A percentile compares a stretch with the other conserved stretches of the same genome.
phyloP scores from a whole-genome alignment of 2,329 filamentous ascomycete species.

The Trichophyton mentagrophytes region DNA sequence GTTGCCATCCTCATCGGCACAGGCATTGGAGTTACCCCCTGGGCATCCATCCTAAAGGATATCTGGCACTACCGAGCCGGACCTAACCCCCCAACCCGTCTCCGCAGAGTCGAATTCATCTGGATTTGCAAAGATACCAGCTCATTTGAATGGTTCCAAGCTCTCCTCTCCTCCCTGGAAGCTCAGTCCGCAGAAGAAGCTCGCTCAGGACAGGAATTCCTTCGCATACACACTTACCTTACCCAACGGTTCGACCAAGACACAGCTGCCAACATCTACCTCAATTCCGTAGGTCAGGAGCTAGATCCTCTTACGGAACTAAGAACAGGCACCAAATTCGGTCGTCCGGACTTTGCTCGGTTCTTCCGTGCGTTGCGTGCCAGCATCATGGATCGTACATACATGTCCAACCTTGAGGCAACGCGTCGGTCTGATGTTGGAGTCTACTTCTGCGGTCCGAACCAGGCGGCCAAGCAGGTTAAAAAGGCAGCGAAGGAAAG shows the following conservation, averaged over 20 bases:
- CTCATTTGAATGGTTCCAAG: constrained; percentile 98
- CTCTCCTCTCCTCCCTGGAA: constrained; percentile 79
- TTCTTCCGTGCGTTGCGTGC: constrained; percentile 76
- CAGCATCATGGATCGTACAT: constrained; percentile 72
- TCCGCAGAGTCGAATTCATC: constrained; percentile 94
- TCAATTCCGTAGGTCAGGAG: constrained; percentile 82
- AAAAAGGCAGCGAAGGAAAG: constrained; percentile 64
- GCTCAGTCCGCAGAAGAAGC: constrained; percentile 63
- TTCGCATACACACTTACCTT: constrained; percentile 95
- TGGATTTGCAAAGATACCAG: constrained; percentile 95
- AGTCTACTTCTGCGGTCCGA: constrained; percentile 96
- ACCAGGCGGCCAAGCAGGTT: constrained; percentile 66
- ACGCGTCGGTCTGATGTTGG: constrained; percentile 73
- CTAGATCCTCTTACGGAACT: constrained; percentile 88
- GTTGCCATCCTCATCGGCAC: constrained; percentile 66
- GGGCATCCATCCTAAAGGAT: constrained; percentile 83
- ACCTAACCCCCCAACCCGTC: constrained; percentile 75
- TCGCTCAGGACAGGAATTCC: constrained; percentile 53
- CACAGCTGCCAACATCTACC: constrained; percentile 88
- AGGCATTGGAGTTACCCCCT: constrained; percentile 76
- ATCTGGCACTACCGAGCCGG: constrained; percentile 92
- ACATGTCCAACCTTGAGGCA: constrained; percentile 68
- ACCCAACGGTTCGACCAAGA: constrained; percentile 87
- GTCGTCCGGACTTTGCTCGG: constrained; percentile 73
- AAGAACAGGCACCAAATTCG: constrained; percentile 82